Conservation (phyloP, 495 filamentous ascomycete genomes). For the Endocarpon pusillum region DNA sequence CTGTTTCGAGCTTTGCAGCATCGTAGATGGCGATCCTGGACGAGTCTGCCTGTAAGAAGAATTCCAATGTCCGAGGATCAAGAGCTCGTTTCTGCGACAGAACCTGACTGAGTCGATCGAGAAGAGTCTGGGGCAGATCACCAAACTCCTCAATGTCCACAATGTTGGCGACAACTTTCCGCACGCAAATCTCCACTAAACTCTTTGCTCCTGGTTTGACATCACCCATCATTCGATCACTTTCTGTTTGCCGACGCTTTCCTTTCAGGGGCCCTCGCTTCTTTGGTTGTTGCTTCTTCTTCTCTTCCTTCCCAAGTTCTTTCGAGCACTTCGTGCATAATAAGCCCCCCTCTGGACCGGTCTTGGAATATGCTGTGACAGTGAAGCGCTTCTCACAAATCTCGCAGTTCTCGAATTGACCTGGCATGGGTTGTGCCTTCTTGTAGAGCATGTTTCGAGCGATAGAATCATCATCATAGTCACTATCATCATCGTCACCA, state of each 20-base stretch:
- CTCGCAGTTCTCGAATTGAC: conserved; percentile 80
- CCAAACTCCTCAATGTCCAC: conserved; percentile 69
- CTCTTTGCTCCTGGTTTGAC: conserved; percentile 50
- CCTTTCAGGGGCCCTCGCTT: conserved; percentile 25
- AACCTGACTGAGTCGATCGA: conserved; percentile 63
- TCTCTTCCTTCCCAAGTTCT: conserved; percentile 43
- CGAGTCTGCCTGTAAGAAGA: conserved; percentile 57
- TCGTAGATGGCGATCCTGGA: conserved; percentile 64
- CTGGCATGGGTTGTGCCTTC: conserved; percentile 50
- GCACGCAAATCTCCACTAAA: conserved; percentile 58
- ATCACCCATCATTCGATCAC: conserved; percentile 60
- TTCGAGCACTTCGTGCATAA: conserved; percentile 79
- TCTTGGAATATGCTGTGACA: conserved; percentile 76
- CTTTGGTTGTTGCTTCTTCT: conserved; percentile 47
- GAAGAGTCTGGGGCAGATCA: conserved; percentile 46
- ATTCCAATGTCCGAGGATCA: conserved; percentile 46
- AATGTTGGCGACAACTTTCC: conserved; percentile 68
- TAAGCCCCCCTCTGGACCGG: conserved; percentile 65
- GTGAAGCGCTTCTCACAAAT: conserved; percentile 79
- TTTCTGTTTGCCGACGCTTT: conserved; percentile 53
- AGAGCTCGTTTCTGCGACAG: conserved; percentile 64
- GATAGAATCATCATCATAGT: conserved; percentile 27
- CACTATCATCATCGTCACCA: conserved; percentile 21
- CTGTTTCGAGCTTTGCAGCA: conserved; percentile 46
- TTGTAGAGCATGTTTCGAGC: conserved; percentile 41